A percentile compares a stretch with the other conserved stretches of the same genome.
Conservation (phyloP, 2,329 filamentous ascomycete genomes). For the Pseudofabraea citricarpa region DNA sequence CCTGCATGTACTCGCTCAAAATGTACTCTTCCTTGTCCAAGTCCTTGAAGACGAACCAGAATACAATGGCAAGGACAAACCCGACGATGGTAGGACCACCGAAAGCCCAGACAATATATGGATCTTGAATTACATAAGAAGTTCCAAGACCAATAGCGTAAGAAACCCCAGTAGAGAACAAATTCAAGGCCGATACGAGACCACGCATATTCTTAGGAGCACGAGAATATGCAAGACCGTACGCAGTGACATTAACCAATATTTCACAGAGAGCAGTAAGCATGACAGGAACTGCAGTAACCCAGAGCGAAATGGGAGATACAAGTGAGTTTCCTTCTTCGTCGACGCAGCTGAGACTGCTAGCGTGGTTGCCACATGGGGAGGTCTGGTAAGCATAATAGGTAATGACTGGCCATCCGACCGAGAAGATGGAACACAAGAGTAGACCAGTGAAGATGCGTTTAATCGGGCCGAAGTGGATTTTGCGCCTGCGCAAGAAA, state of each 20-base stretch:
- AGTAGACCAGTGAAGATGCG: conserved; percentile 66
- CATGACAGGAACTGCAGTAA: conserved; percentile 33
- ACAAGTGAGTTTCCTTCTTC: conserved; percentile 31
- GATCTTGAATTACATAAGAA: conserved; percentile 41
- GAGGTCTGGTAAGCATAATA: conserved; percentile 50
- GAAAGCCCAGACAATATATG: conserved; percentile 69
- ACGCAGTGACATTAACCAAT: conserved; percentile 53
- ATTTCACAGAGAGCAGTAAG: conserved; percentile 52
- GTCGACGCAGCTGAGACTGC: conserved; percentile 35
- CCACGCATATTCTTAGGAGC: conserved; percentile 76
- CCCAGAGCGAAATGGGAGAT: conserved; percentile 9
- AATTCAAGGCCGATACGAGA: conserved; percentile 62
- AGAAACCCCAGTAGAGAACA: conserved; percentile 62
- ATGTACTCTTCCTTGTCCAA: conserved; percentile 62
- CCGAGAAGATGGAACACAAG: conserved; percentile 42
- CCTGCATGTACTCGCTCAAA: conserved; percentile 5
- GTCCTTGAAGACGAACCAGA: conserved; percentile 63
- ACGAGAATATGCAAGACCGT: conserved; percentile 74
- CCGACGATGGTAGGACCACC: conserved; percentile 56
- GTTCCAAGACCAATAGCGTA: conserved; percentile 13
- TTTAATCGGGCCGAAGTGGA: conserved; percentile 68
- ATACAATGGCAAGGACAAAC: conserved; percentile 53
- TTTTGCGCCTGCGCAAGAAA: conserved; percentile 51
- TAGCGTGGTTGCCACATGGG: conserved; percentile 45
- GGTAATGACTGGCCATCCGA: conserved; percentile 54